Conservation (phyloP, 108 stramenopile genomes). For the Discostella pseudostelligera region DNA sequence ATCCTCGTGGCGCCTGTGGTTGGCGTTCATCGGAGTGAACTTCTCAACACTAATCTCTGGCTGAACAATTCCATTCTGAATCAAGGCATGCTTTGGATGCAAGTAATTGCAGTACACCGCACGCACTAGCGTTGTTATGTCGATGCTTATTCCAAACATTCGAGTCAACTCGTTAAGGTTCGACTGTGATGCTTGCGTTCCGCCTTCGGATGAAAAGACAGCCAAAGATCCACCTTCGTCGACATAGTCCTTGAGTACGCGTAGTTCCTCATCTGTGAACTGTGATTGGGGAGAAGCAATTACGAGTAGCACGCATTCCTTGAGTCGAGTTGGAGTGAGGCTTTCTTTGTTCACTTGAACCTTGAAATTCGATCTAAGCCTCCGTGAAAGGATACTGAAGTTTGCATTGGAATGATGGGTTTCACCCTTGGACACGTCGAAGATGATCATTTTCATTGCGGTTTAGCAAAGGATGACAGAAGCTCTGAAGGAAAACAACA, state of each 20-base stretch:
- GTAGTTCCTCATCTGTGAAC: constrained; percentile 52
- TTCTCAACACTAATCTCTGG: constrained; percentile 53
- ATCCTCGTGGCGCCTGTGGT: not conserved
- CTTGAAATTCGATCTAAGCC: constrained; percentile 55
- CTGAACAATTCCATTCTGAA: constrained; percentile 73
- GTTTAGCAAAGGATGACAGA: too few relatives aligned
- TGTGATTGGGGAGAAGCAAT: constrained; percentile 50
- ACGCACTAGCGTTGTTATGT: constrained; percentile 56
- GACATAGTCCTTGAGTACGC: constrained; percentile 48
- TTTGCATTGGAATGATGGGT: constrained; percentile 57
- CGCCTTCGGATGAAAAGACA: constrained; percentile 64
- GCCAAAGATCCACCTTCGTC: constrained; percentile 64
- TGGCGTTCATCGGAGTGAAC: constrained; percentile 10
- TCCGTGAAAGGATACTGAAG: constrained; percentile 60
- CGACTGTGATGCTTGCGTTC: constrained; percentile 49
- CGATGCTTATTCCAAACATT: constrained; percentile 63
- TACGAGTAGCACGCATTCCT: constrained; percentile 45
- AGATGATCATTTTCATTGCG: constrained; percentile 22
- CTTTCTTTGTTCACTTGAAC: constrained; percentile 52
- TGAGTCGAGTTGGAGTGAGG: constrained; percentile 34
- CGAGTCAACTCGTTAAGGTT: constrained; percentile 75
- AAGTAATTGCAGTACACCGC: constrained; percentile 74
- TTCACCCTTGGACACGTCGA: constrained; percentile 70
- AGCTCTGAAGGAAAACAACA: too few relatives aligned
- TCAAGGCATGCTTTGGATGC: constrained; percentile 81